Conservation (phyloP, 371 early-diverging fungal species). For the Mucor saturninus region DNA sequence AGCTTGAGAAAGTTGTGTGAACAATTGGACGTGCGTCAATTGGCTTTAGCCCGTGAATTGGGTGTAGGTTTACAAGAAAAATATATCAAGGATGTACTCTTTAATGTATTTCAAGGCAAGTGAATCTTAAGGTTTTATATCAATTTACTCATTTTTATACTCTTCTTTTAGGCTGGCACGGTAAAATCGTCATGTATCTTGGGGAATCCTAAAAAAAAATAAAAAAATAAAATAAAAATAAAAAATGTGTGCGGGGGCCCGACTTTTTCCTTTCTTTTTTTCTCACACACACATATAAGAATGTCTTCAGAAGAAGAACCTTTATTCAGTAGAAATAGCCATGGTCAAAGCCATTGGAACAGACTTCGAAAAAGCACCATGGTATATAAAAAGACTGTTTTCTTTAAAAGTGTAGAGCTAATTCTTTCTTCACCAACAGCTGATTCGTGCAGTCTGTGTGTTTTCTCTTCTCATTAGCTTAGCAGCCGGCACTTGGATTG, state of each 20-base stretch:
- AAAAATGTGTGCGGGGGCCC: neutral
- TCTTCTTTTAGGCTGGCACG: conserved; percentile 31
- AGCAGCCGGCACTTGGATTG: conserved; percentile 28
- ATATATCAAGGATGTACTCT: conserved; percentile 34
- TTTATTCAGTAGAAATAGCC: conserved; percentile 3
- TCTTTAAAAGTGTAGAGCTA: no score
- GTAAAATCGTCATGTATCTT: conserved; percentile 39
- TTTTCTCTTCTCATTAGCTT: conserved; percentile 22
- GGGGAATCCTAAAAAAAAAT: neutral
- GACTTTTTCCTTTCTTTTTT: conserved; percentile 1
- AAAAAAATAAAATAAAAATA: neutral
- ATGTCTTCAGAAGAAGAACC: conserved; percentile 20
- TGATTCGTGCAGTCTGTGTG: conserved; percentile 21
- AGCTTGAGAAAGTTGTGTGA: conserved; percentile 36
- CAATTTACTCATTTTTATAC: neutral
- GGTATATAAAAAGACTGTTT: conserved; percentile 14
- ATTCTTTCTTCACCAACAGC: conserved; percentile 1
- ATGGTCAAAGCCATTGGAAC: conserved; percentile 29
- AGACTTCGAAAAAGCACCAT: conserved; percentile 33
- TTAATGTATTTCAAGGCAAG: conserved; percentile 40
- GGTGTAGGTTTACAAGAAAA: conserved; percentile 39
- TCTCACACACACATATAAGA: neutral
- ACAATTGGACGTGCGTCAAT: conserved; percentile 25
- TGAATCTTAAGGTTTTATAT: no score
- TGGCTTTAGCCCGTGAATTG: conserved; percentile 36